Evolutionary conservation across 306 rosid genomes (phyloP), one percentile per base, ranked within the genome.

Genomic region (Trifolium repens): DNA sequence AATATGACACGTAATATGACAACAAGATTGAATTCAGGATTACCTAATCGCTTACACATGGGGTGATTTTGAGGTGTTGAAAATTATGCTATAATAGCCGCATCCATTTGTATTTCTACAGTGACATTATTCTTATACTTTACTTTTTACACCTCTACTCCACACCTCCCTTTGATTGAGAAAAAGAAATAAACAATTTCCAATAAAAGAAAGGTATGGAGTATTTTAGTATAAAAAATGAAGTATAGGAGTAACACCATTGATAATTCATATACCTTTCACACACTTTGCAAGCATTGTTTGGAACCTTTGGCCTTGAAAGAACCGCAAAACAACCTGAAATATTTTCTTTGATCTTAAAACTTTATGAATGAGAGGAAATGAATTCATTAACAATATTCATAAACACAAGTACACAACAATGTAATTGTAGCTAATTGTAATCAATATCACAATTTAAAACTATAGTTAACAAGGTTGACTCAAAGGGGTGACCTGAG

Each of bases 401-500:
- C 44, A 37, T 11, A 66, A 43, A 11, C 10, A 37, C 24, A 22
- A 22, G 24, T 22, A 22, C 1, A 22, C 27, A 39, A 27, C 30
- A 10, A 34, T 8, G 11, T 17, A 7, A 68, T 68, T 44, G 54
- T 12, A 22, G 22, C 22, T 43, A 19, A 0, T 27, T 2, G 30
- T 27, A 22, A 64, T 49, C 4, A 52, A 8, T 9, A 42, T 43
- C 4, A 9, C n/a, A 50, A 32, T 32, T 4, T 3, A 39, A 42
- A 66, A 50, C 6, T n/a, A 70, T 11, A 7, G 7, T 53, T 52
- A 71, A 61, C 77, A 78, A 78, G 64, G 69, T 52, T 50, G 47
- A 57, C 76, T 78, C 80, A 82, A 78, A 78, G 85, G 85, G 83
- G 83, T 82, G 85, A 82, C 85, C 85, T 78, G 82, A 78, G 85